Evolutionary conservation across 805 yeast species (phyloP), one percentile per base, ranked within the genome.

Genomic region (Candida alai): DNA sequence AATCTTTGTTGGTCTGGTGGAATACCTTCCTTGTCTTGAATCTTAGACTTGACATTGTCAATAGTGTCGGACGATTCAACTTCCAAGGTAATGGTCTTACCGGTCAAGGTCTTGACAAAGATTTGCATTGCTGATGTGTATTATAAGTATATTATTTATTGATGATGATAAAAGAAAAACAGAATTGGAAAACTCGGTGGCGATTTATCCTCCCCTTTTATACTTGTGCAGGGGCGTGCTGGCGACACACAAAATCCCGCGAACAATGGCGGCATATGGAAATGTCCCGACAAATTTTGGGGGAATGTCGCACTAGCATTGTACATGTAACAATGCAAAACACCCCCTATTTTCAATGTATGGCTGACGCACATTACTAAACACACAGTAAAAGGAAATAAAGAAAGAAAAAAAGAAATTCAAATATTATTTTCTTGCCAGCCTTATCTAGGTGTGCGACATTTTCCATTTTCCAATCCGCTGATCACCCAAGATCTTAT

Each of bases 1-100:
- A 88, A 79, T 74, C 96, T 82, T 74, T 89, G 97, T 69, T 88
- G 96, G 70, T 87, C 96, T 54, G 96, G 95, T 65, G 97, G 96
- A 57, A 88, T 87, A 60, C 96, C 96, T 68, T 88, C 96, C 74
- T 85, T 87, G 75, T 87, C 96, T 76, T 86, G 95, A 62, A 89
- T 88, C 78, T 88, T 88, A 57, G 94, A 74, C 77, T 87, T 89
- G 73, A 89, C 96, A 58, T 86, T 87, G 78, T 88, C 96, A 62
- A 90, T 87, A 46, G 96, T 87, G 78, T 89, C 97, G 42, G 96
- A 86, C 46, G 97, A 87, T 75, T 89, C 96, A 52, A 88, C 97
- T 76, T 89, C 97, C 51, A 89, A 80, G 65, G 97, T 89, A 42
- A 75, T 74, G 26, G 80, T 75, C 62, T 74, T 75, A 58, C 80